phyloP scores from a whole-genome alignment of 2,329 filamentous ascomycete species.

The Sporothrix sp. region DNA sequence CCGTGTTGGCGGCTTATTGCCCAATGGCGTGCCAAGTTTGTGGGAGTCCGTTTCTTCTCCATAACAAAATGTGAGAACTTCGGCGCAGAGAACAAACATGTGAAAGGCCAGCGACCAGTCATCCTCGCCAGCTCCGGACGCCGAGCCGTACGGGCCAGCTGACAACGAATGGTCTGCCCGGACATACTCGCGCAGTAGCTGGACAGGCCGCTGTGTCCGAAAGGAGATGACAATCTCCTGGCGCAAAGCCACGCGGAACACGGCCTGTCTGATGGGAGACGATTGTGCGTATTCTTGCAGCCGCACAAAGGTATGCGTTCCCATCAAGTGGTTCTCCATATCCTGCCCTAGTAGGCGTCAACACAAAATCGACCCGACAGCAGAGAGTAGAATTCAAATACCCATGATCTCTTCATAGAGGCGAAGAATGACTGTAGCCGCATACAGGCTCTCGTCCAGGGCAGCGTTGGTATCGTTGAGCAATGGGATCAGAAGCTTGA shows the following conservation, averaged over 20 bases:
- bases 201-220: slow-evolving; percentile 3
- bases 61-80: slow-evolving; percentile 6
- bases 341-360: not conserved
- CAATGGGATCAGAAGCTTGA: slow-evolving; percentile 4
- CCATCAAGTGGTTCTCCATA: slow-evolving; percentile 8
- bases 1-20: not conserved
- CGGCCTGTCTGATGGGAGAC: slow-evolving; percentile 8
- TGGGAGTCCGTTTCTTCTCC: not conserved
- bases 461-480: slow-evolving; percentile 5
- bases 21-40: not conserved
- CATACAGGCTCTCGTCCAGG: slow-evolving; percentile 6
- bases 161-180: slow-evolving; percentile 1
- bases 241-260: slow-evolving; percentile 2
- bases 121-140: not conserved
- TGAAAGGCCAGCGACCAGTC: slow-evolving; percentile 6
- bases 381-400: no score
- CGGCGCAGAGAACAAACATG: slow-evolving; percentile 8
- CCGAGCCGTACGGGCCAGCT: not conserved
- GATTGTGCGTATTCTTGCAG: slow-evolving; percentile 8
- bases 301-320: slow-evolving; percentile 10
- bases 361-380: no score
- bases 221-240: slow-evolving; percentile 10
- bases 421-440: slow-evolving; percentile 7
- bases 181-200: slow-evolving; percentile 9
- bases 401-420: slow-evolving; percentile 9